Percentiles rank a stretch among this genome's conserved stretches.
Evolutionary conservation across 345 rosid genomes (phyloP).

Genomic region (Barbarea vulgaris): DNA sequence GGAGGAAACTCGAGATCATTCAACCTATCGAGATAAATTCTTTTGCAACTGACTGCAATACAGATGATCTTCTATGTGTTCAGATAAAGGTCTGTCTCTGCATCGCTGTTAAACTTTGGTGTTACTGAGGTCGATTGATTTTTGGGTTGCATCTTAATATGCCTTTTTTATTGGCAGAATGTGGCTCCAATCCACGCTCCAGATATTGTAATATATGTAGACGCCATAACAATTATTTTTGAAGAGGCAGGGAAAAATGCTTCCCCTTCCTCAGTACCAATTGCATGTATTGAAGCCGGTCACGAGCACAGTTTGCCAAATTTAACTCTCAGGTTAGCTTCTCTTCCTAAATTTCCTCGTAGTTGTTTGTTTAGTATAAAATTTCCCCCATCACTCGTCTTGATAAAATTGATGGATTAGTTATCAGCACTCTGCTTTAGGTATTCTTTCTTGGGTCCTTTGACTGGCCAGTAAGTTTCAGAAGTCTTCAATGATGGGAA

Average conservation of each 20-base stretch:
- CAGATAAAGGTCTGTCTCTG: conserved; percentile 79
- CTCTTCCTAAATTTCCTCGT: background rate
- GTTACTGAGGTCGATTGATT: conserved; percentile 13
- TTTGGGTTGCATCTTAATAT: conserved; percentile 13
- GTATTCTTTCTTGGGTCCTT: background rate
- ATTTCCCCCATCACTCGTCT: conserved; percentile 8
- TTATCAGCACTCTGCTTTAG: background rate
- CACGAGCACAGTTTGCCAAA: conserved; percentile 77
- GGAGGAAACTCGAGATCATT: conserved; percentile 85
- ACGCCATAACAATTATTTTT: conserved; percentile 83
- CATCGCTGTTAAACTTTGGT: conserved; percentile 9
- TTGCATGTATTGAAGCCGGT: conserved; percentile 95
- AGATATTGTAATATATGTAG: conserved; percentile 76
- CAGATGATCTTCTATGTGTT: conserved; percentile 92
- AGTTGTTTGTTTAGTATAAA: conserved; percentile 25
- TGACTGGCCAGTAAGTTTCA: conserved; percentile 19
- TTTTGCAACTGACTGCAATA: conserved; percentile 84
- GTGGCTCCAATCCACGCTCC: conserved; percentile 72
- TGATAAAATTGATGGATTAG: conserved; percentile 13
- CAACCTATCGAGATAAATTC: conserved; percentile 89
- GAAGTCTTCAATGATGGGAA: conserved; percentile 10
- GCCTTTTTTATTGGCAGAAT: conserved; percentile 59
- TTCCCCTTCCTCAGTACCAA: conserved; percentile 77
- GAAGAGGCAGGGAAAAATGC: conserved; percentile 82
- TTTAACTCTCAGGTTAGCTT: conserved; percentile 80